Evolutionary conservation across 2,329 filamentous ascomycete species (phyloP), one percentile per base, ranked within the genome.

Genomic region (Aspergillus calidoustus): DNA sequence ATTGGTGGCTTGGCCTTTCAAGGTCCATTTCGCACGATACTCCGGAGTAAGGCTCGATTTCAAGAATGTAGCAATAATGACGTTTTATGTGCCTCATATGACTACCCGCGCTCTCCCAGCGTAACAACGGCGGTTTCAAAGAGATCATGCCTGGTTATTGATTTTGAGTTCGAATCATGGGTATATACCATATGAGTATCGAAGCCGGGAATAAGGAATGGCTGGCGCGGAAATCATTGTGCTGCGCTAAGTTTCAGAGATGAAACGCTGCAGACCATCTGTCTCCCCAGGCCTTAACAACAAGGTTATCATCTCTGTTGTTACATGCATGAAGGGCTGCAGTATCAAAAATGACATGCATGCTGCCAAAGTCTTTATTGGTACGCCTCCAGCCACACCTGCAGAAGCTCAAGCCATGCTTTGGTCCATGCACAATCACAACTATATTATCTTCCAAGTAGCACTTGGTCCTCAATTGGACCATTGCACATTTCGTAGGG

Each of bases 301-400:
- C 11, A 41, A 41, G 34, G 34, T 9, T 11, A 7, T 38, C 34
- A 15, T 15, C 5, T 41, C 13, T 41, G 25, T 7, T 11, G 5
- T 5, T 41, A 11, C 34, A 38, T 41, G 34, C 34, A 41, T 41
- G 34, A 15, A 41, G 34, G 13, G 34, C 34, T 41, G 34, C 34
- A 41, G 34, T 50, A 47, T 50, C 53, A 53, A 59, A 47, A 52
- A 59, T 59, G 49, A 52, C 52, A n/a, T 30, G 22, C 30, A 48
- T 34, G 7, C 31, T 49, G 22, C 17, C 50, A 50, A 41, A 15
- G 31, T 41, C 34, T 41, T 11, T 13, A 38, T 38, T 38, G 34
- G 34, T 38, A 38, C 9, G 34, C 34, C 13, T 41, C 34, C 13
- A 41, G 34, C 34, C 34, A 41, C 34, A 41, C 19, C 25, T 23